Base-by-base conservation (phyloP, 2,329 filamentous ascomycete genomes). In the Fusarium mundagurra region DNA sequence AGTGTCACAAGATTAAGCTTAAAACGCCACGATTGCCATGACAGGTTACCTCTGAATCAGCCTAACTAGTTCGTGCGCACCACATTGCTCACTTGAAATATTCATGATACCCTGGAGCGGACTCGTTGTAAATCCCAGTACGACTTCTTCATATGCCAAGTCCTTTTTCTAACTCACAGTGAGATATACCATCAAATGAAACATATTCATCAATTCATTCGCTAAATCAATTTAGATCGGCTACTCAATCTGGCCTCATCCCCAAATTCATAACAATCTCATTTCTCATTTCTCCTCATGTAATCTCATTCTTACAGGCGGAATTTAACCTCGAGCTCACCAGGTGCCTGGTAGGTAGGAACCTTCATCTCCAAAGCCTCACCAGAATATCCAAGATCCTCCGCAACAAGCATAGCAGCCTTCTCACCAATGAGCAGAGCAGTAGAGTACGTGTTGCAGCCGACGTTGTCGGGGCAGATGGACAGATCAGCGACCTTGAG, bases 381-480 rank as follows among this genome's bases (percentile, higher is more conserved):
- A 36, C 93, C 93, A 41, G 88, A 91, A 83, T 95, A 94, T 8
- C 92, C 93, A 24, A 95, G 84, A 73, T 95, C 93, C 82, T 95
- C 93, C 14, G 88, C 93, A 4, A 90, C 87, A 29, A 95, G 87
- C 68, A 92, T 84, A 10, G 93, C 92, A 41, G n/a, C 34, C 27
- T 68, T 66, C 55, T 62, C 51, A 2, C 60, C 34, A 6, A 73
- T 36, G 18, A 71, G 51, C 8, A 79, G 78, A 71, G 77, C 82
- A 74, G 43, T 71, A 7, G 71, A 85, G 86, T 81, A 90, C 74
- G 88, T 91, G 82, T 92, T 91, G 83, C 90, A 91, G 69, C 91
- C 92, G 29, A 94, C 92, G 73, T 94, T 95, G 82, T 94, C 92
- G 2, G 93, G 92, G 82, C 92, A 94, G 85, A 94, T 93, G 58